These are phyloP conservation scores for Globisporangium okanoganense DNA, from an alignment of 352 stramenopile genomes.

Conservation along the genomic window DNA sequence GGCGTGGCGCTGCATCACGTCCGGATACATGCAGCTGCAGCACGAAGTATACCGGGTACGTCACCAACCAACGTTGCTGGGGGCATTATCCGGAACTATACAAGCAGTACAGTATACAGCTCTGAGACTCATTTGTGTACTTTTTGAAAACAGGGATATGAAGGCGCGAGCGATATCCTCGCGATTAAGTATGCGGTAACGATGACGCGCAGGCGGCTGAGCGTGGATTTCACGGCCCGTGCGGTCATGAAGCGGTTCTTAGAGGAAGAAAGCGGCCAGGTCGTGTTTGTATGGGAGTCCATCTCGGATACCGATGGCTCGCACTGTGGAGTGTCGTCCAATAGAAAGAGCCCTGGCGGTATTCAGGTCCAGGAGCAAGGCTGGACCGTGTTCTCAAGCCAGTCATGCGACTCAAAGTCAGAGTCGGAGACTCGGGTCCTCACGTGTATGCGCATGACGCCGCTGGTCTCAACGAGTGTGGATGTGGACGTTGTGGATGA, in stretches of 20 bases:
- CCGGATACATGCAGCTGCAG: constrained; percentile 28
- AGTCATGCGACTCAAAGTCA: neutral
- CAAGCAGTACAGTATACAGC: no score
- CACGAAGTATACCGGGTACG: constrained; percentile 25
- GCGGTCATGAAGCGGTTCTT: constrained; percentile 29
- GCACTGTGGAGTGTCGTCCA: neutral
- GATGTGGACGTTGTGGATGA: neutral
- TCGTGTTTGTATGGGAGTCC: constrained; percentile 30
- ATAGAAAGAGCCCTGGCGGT: neutral
- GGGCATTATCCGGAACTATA: no score
- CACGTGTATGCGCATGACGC: constrained; percentile 29
- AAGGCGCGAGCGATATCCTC: constrained; percentile 14
- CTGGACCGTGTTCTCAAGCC: constrained; percentile 5
- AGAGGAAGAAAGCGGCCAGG: constrained; percentile 7
- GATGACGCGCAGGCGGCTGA: constrained; percentile 19
- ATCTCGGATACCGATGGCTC: constrained; percentile 10
- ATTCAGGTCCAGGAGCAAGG: constrained; percentile 6
- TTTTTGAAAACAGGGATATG: constrained; percentile 9
- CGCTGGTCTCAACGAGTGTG: constrained; percentile 14
- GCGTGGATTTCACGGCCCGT: constrained; percentile 20
- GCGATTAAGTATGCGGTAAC: constrained; percentile 29
- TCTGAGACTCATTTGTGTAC: no score
- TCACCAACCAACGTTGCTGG: no score
- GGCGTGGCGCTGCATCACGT: constrained; percentile 27
- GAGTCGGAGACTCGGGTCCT: constrained; percentile 12